A percentile compares a stretch with the other conserved stretches of the same genome.
These are phyloP conservation scores for Coffea humblotiana DNA, from an alignment of 305 asterid genomes.

Conservation along the genomic window DNA sequence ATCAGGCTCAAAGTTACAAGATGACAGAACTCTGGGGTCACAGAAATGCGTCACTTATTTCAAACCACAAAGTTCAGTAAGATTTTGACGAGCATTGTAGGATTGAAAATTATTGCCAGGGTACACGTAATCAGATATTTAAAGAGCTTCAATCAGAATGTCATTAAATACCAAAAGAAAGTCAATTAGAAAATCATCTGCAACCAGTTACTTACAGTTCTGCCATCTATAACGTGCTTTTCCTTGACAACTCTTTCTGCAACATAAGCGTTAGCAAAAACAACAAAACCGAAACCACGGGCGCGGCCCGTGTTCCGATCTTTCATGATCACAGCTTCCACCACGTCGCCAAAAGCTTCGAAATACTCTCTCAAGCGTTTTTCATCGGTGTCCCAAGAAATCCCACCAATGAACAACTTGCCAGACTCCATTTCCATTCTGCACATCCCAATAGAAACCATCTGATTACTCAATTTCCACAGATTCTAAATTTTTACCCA, in stretches of 20 bases:
- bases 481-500: slow-evolving; percentile 14
- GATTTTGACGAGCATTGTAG: background rate
- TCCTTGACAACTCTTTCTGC: slow-evolving; percentile 84
- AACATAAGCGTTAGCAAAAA: slow-evolving; percentile 63
- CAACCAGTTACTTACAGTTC: slow-evolving; percentile 56
- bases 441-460: slow-evolving; percentile 17
- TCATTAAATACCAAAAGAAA: background rate
- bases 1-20: slow-evolving; percentile 1
- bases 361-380: slow-evolving; percentile 69
- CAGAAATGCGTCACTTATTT: background rate
- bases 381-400: slow-evolving; percentile 84
- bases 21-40: background rate
- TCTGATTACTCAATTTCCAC: slow-evolving; percentile 4
- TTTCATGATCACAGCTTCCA: slow-evolving; percentile 88
- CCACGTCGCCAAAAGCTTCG: slow-evolving; percentile 63
- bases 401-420: slow-evolving; percentile 77
- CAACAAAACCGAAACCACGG: slow-evolving; percentile 82
- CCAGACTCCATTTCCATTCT: slow-evolving; percentile 77
- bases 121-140: background rate
- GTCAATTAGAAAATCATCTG: slow-evolving; percentile 6
- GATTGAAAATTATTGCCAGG: background rate
- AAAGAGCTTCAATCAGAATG: slow-evolving; percentile 7
- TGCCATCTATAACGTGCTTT: slow-evolving; percentile 65
- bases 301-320: slow-evolving; percentile 89
- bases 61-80: background rate